Conservation (phyloP, 257 asterid species). For the Ocimum tenuiflorum region DNA sequence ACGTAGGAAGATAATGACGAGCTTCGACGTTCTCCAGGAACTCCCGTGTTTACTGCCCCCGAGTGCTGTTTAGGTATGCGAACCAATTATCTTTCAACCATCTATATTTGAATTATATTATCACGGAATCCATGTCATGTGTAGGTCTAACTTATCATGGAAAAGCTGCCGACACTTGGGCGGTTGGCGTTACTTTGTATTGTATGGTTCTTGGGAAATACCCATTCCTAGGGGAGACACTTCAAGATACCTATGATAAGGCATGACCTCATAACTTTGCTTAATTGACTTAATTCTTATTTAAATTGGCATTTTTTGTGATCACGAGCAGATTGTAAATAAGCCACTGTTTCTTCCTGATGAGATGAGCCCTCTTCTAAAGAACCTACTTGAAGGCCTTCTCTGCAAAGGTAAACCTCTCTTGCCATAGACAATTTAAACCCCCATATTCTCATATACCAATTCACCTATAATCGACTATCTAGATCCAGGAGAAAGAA, state of each 20-base stretch:
- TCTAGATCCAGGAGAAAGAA: conserved; percentile 67
- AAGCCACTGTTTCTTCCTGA: conserved; percentile 63
- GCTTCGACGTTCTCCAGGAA: conserved; percentile 98
- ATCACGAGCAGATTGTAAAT: conserved; percentile 58
- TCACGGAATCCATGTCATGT: conserved; percentile 3
- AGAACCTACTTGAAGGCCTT: conserved; percentile 73
- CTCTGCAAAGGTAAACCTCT: conserved; percentile 77
- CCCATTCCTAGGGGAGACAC: conserved; percentile 91
- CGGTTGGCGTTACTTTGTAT: conserved; percentile 80
- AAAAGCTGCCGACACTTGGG: conserved; percentile 87
- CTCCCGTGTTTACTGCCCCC: conserved; percentile 99
- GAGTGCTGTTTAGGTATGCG: conserved; percentile 85
- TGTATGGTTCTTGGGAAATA: conserved; percentile 62
- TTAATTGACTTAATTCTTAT: too few species aligned
- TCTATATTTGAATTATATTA: neutral
- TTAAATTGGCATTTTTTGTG: neutral
- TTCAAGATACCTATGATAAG: conserved; percentile 93
- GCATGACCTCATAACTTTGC: conserved; percentile 20
- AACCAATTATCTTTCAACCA: neutral
- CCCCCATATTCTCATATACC: neutral
- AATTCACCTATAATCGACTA: neutral
- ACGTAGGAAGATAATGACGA: conserved; percentile 69
- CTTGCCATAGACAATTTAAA: neutral
- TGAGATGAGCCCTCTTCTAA: conserved; percentile 67
- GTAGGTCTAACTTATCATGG: conserved; percentile 61